Conservation (phyloP, 2,329 filamentous ascomycete genomes). For the Trichoderma sp. region DNA sequence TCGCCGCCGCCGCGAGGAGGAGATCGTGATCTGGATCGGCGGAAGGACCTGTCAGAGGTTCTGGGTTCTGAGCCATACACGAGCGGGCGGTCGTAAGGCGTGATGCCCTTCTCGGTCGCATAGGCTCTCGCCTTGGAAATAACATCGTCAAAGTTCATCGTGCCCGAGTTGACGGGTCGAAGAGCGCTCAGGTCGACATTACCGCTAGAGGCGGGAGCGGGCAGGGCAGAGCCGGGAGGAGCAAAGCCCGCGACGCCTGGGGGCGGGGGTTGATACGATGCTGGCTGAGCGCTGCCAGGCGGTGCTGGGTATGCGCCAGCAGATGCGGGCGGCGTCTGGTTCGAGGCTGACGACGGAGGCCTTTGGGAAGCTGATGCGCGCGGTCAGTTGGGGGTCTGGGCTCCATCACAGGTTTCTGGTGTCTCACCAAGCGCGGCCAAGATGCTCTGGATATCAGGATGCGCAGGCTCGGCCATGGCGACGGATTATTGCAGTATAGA, state of each 20-base stretch:
- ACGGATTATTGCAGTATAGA: constrained; percentile 6
- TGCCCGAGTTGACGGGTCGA: constrained; percentile 75
- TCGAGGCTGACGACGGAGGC: constrained; percentile 41
- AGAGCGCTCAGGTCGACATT: constrained; percentile 78
- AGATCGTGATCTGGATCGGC: constrained; percentile 70
- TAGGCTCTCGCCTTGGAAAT: constrained; percentile 81
- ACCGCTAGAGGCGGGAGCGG: constrained; percentile 69
- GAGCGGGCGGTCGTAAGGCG: constrained; percentile 57
- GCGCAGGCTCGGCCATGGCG: constrained; percentile 36
- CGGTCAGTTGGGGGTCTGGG: background rate
- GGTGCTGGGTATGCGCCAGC: constrained; percentile 41
- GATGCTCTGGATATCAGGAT: constrained; percentile 45
- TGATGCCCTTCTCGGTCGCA: constrained; percentile 73
- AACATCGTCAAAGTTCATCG: constrained; percentile 78
- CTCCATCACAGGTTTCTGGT: constrained; percentile 4
- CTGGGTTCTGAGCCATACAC: constrained; percentile 42
- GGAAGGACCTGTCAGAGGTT: constrained; percentile 50
- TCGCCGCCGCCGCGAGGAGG: constrained; percentile 54
- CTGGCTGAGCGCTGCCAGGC: constrained; percentile 35
- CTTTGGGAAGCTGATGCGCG: constrained; percentile 42
- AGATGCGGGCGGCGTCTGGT: constrained; percentile 41
- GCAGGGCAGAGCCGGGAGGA: constrained; percentile 43
- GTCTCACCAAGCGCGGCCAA: constrained; percentile 48
- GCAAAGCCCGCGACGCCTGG: constrained; percentile 37
- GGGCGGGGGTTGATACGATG: constrained; percentile 39